Base-by-base conservation (phyloP, 805 yeast genomes). In the Teunomyces funiuensis region DNA sequence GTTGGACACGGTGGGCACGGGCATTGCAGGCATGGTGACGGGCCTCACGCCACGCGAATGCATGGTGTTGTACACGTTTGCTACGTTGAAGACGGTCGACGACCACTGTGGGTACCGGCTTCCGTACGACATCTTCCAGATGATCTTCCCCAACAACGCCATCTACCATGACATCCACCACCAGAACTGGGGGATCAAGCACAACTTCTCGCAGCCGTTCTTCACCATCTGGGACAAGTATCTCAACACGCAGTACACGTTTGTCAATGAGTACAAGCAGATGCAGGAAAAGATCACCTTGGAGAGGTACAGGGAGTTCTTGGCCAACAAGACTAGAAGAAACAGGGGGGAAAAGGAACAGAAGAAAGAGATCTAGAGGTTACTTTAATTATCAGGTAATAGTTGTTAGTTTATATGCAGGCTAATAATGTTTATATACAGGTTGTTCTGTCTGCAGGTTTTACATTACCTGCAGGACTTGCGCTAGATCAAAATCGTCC, bases 101-200 rank as follows among this genome's bases (percentile, higher is more conserved):
- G 99, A 93, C 63, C 99, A 93, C 66, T 93, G 98, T 64, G 99
- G 99, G n/a, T 93, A 91, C 63, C 81, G 90, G 20, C 71, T 93
- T 42, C 98, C 98, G 11, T 85, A 71, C 61, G 99, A 93, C 63
- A 81, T 90, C 16, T 85, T 93, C 74, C 99, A 93, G 71, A 59
- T 80, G 31, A 42, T 91, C 16, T 93, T 93, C 77, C 98, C 97
- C 49, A 93, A 93, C 69, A 89, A 93, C 60, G 85, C 98, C 10
- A 85, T 89, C 23, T 93, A 89, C 63, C 99, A 93, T 58, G 99
- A 93, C 65, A 90, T 93, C 53, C 99, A 93, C 61, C 99, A 93
- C 66, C 99, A 93, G 73, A 81, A 80, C 54, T 93, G 91, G 74
- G 99, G 99, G 28, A 82, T 93, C 66, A 88, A 88, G 71, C 81